Conservation (phyloP, 768 basidiomycete species). For the Chiua virens region DNA sequence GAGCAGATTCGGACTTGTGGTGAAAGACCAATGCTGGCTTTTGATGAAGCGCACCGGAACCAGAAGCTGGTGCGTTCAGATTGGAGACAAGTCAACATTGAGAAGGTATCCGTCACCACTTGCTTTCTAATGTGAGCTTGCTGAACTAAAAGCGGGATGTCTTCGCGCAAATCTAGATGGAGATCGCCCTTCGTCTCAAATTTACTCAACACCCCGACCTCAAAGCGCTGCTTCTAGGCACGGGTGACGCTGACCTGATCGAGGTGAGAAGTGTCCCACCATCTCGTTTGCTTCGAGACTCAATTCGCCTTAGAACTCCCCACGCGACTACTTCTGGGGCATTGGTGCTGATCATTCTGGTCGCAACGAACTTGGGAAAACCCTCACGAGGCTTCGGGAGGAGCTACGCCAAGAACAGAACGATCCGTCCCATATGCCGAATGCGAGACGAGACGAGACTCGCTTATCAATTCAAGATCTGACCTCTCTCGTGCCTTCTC, state of each 20-base stretch:
- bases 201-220: slow-evolving; percentile 69
- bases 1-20: slow-evolving; percentile 69
- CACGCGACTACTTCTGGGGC: slow-evolving; percentile 80
- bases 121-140: not conserved
- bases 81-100: slow-evolving; percentile 69
- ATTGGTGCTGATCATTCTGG: slow-evolving; percentile 63
- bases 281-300: not conserved
- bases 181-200: slow-evolving; percentile 61
- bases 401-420: slow-evolving; percentile 44
- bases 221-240: slow-evolving; percentile 56
- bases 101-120: slow-evolving; percentile 42
- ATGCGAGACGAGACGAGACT: slow-evolving; percentile 25
- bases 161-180: slow-evolving; percentile 52
- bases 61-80: slow-evolving; percentile 61
- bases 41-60: slow-evolving; percentile 66
- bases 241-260: slow-evolving; percentile 64
- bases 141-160: not conserved
- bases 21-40: slow-evolving; percentile 60
- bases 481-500: slow-evolving; percentile 19
- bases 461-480: slow-evolving; percentile 35
- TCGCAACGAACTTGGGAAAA: slow-evolving; percentile 73
- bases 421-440: slow-evolving; percentile 27
- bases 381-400: slow-evolving; percentile 59
- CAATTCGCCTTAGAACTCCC: slow-evolving; percentile 52
- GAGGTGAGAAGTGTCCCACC: slow-evolving; percentile 48